Evolutionary conservation across 192 early-diverging fungal genomes (phyloP).

Genomic region (Backusella tuberculispora): DNA sequence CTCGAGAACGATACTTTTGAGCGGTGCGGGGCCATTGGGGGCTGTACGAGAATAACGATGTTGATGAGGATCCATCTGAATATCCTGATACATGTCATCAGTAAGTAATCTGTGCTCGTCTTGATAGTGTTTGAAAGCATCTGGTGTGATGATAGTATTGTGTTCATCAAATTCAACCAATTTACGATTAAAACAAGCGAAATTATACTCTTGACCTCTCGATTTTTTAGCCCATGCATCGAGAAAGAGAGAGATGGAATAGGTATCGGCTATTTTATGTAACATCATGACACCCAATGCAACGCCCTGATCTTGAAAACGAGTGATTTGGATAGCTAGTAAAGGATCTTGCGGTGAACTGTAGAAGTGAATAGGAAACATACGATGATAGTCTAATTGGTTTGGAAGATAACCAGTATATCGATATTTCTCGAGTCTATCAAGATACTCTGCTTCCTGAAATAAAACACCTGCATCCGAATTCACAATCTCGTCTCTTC

Average conservation of each 20-base stretch:
- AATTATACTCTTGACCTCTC: neutral
- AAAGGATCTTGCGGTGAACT: slow-evolving; percentile 27
- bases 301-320: slow-evolving; percentile 34
- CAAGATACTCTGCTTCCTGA: slow-evolving; percentile 32
- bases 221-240: slow-evolving; percentile 37
- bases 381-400: slow-evolving; percentile 36
- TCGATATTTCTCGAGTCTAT: slow-evolving; percentile 14
- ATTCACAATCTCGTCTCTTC: slow-evolving; percentile 35
- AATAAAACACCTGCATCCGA: slow-evolving; percentile 33
- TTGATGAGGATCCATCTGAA: slow-evolving; percentile 29
- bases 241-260: slow-evolving; percentile 30
- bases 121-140: slow-evolving; percentile 28
- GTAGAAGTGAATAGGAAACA: slow-evolving; percentile 40
- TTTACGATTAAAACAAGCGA: slow-evolving; percentile 10
- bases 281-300: slow-evolving; percentile 37
- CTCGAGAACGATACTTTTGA: slow-evolving; percentile 33
- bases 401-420: slow-evolving; percentile 30
- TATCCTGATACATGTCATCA: neutral
- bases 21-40: slow-evolving; percentile 22
- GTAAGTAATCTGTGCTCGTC: slow-evolving; percentile 26
- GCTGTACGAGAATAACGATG: slow-evolving; percentile 22
- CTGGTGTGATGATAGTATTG: slow-evolving; percentile 23
- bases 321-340: slow-evolving; percentile 26
- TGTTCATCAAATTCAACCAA: slow-evolving; percentile 14
- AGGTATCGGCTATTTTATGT: slow-evolving; percentile 35